Evolutionary conservation across 2,329 filamentous ascomycete species (phyloP).

Genomic region (Calonectria naviculata): DNA sequence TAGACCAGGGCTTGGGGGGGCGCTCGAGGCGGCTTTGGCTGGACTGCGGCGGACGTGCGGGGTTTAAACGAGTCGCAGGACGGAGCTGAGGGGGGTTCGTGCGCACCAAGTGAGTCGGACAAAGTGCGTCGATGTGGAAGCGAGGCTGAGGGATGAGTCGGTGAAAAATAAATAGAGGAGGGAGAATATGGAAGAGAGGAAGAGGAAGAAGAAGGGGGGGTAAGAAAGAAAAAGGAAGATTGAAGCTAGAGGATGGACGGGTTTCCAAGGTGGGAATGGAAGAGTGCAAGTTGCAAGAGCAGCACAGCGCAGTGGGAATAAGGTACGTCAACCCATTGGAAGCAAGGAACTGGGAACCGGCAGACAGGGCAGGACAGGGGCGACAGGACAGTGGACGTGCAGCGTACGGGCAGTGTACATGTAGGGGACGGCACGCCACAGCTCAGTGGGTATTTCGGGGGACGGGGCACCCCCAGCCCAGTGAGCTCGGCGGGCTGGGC

Average conservation of each 20-base stretch:
- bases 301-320: constrained; percentile 2
- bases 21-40: background rate
- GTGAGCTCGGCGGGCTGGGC: constrained; percentile 1
- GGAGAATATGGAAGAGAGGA: constrained; percentile 18
- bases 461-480: background rate
- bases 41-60: constrained; percentile 18
- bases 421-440: background rate
- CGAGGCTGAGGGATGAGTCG: constrained; percentile 17
- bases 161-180: background rate
- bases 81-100: constrained; percentile 20
- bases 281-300: constrained; percentile 28
- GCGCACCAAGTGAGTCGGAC: constrained; percentile 17
- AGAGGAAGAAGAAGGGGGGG: constrained; percentile 13
- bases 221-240: constrained; percentile 28
- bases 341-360: background rate
- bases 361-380: constrained; percentile 28
- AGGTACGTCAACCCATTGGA: constrained; percentile 10
- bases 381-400: constrained; percentile 6
- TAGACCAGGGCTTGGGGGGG: constrained; percentile 8
- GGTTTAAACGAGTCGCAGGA: constrained; percentile 24
- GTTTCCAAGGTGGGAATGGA: constrained; percentile 31
- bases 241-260: constrained; percentile 7
- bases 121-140: constrained; percentile 3
- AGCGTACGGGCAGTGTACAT: background rate
- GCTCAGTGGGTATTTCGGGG: background rate